phyloP scores from a whole-genome alignment of 2,329 filamentous ascomycete genomes.

The Akanthomyces dipterigenus region DNA sequence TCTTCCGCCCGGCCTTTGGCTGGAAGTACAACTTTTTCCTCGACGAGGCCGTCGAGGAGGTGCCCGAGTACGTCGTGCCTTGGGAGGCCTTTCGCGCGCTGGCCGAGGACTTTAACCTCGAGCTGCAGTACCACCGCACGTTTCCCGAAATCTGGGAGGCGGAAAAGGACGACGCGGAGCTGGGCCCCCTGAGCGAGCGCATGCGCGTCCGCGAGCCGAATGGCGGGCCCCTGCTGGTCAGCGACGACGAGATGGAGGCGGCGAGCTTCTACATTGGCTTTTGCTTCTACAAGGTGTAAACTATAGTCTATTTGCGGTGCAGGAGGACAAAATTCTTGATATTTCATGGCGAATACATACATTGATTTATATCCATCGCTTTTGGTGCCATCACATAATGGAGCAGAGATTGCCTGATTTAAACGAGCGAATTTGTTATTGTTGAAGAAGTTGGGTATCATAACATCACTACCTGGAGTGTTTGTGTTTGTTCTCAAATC shows the following conservation, averaged over 20 bases:
- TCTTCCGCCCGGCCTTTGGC: constrained; percentile 90
- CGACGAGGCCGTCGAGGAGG: constrained; percentile 90
- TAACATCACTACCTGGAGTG: constrained; percentile 13
- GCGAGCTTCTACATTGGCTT: constrained; percentile 89
- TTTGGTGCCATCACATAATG: too few species aligned
- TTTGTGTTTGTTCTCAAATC: neutral
- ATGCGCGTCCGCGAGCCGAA: constrained; percentile 82
- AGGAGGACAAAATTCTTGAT: neutral
- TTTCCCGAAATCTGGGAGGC: constrained; percentile 89
- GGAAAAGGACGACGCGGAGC: constrained; percentile 75
- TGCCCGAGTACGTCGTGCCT: constrained; percentile 95
- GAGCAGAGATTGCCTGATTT: neutral
- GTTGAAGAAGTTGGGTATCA: constrained; percentile 15
- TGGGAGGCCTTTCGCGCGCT: constrained; percentile 96
- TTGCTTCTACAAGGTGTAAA: constrained; percentile 89
- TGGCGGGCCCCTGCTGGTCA: constrained; percentile 62
- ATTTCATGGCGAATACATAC: neutral
- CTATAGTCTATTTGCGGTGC: neutral
- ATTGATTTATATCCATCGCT: neutral
- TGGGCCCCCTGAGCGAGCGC: constrained; percentile 84
- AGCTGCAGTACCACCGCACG: constrained; percentile 86
- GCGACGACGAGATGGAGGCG: constrained; percentile 85
- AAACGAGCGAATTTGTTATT: constrained; percentile 9
- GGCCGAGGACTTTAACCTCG: constrained; percentile 93
- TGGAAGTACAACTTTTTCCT: constrained; percentile 99